phyloP scores from a whole-genome alignment of 768 basidiomycete genomes.

The Calvatia gigantea region DNA sequence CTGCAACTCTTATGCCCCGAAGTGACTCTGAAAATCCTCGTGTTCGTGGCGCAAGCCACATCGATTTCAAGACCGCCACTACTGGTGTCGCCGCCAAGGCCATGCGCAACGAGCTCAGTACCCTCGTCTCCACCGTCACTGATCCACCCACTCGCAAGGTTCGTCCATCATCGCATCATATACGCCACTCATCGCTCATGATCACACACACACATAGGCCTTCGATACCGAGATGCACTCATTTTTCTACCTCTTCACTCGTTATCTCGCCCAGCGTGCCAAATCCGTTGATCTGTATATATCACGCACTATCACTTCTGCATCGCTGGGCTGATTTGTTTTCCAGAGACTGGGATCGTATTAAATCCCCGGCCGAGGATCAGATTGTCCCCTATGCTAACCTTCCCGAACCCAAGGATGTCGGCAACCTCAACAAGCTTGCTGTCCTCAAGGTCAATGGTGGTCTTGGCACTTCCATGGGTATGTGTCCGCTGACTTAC shows the following conservation, averaged over 20 bases:
- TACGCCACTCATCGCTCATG: constrained; percentile 17
- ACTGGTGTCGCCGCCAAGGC: constrained; percentile 92
- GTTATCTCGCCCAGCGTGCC: constrained; percentile 87
- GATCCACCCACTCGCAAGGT: constrained; percentile 85
- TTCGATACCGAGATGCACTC: constrained; percentile 94
- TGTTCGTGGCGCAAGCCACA: constrained; percentile 73
- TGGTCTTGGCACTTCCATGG: constrained; percentile 85
- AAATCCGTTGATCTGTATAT: constrained; percentile 83
- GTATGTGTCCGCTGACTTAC: constrained; percentile 31
- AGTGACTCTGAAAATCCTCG: constrained; percentile 68
- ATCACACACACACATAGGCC: constrained; percentile 42
- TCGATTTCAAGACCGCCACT: constrained; percentile 98
- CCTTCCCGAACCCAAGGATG: constrained; percentile 56
- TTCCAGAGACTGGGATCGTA: constrained; percentile 80
- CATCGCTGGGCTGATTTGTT: constrained; percentile 11
- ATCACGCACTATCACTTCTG: constrained; percentile 10
- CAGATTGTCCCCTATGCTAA: constrained; percentile 82
- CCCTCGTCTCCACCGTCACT: constrained; percentile 83
- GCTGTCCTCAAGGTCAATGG: constrained; percentile 93
- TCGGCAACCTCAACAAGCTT: constrained; percentile 80
- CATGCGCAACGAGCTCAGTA: constrained; percentile 97
- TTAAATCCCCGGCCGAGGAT: constrained; percentile 82
- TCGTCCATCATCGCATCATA: constrained; percentile 5
- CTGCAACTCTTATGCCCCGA: constrained; percentile 56
- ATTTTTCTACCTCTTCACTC: constrained; percentile 95